These are phyloP conservation scores for Hypoxylon sp. DNA, from an alignment of 2,329 filamentous ascomycete species.

Conservation along the genomic window DNA sequence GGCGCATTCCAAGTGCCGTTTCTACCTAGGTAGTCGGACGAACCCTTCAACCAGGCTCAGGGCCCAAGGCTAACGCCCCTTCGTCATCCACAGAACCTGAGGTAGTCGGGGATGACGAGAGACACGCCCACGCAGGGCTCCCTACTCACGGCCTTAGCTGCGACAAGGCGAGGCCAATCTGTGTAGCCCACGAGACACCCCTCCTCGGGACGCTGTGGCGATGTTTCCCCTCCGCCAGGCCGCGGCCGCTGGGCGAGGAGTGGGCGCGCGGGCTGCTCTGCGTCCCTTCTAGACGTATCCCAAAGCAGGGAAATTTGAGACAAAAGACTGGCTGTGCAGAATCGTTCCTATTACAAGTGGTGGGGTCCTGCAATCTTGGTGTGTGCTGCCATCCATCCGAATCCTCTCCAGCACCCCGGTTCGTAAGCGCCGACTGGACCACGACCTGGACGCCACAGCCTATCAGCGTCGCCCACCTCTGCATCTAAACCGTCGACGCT, in stretches of 20 bases:
- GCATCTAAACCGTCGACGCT: constrained; percentile 48
- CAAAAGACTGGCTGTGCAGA: constrained; percentile 56
- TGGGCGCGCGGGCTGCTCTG: constrained; percentile 40
- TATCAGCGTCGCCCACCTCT: constrained; percentile 51
- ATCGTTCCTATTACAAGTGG: constrained; percentile 53
- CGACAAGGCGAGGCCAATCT: constrained; percentile 48
- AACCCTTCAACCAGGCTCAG: constrained; percentile 34
- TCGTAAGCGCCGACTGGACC: constrained; percentile 59
- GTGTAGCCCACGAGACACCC: constrained; percentile 53
- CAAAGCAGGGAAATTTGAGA: constrained; percentile 56
- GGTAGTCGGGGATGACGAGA: constrained; percentile 44
- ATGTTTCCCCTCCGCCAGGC: constrained; percentile 44
- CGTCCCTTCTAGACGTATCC: constrained; percentile 43
- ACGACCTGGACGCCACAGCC: constrained; percentile 49
- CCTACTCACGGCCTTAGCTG: constrained; percentile 38
- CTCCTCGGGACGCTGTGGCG: constrained; percentile 51
- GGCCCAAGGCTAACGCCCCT: constrained; percentile 20
- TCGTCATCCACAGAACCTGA: constrained; percentile 36
- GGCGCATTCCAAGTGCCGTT: constrained; percentile 31
- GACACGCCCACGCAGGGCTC: constrained; percentile 40
- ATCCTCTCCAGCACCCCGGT: constrained; percentile 50
- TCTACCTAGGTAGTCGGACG: constrained; percentile 33
- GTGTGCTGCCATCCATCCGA: constrained; percentile 55
- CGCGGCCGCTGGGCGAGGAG: too few species aligned
- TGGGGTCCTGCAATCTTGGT: constrained; percentile 52